phyloP scores from a whole-genome alignment of 169 alveolate species.

The Plasmodium knowlesi region DNA sequence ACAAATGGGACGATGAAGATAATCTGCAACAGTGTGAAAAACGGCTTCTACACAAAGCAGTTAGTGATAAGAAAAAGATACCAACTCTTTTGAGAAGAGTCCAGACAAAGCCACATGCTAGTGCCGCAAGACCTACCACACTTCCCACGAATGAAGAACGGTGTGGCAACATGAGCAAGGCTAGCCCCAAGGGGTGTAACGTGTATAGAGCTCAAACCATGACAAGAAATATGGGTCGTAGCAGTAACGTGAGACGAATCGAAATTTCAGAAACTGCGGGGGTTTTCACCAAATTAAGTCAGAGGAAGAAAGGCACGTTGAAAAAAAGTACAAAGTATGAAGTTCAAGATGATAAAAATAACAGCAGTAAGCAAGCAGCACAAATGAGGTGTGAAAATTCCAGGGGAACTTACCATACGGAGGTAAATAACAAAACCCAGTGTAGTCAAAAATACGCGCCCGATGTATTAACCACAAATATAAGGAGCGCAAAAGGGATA shows the following conservation, averaged over 20 bases:
- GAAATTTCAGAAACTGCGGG: background rate
- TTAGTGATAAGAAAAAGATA: conserved; percentile 1
- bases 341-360: background rate
- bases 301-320: background rate
- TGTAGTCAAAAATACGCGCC: background rate
- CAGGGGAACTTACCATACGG: background rate
- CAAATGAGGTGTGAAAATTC: background rate
- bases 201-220: conserved; percentile 17
- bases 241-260: background rate
- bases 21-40: conserved; percentile 5
- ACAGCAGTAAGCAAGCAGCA: background rate
- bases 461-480: background rate
- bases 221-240: conserved; percentile 11
- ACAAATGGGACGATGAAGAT: background rate
- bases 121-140: background rate
- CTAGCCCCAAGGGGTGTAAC: background rate
- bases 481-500: background rate
- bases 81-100: background rate
- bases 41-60: background rate
- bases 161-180: background rate
- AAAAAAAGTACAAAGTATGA: background rate
- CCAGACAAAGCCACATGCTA: background rate
- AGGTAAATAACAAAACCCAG: background rate
- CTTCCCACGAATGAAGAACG: background rate
- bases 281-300: background rate